Base-by-base conservation (phyloP, 2,329 filamentous ascomycete species). In the Trichoderma gracile region DNA sequence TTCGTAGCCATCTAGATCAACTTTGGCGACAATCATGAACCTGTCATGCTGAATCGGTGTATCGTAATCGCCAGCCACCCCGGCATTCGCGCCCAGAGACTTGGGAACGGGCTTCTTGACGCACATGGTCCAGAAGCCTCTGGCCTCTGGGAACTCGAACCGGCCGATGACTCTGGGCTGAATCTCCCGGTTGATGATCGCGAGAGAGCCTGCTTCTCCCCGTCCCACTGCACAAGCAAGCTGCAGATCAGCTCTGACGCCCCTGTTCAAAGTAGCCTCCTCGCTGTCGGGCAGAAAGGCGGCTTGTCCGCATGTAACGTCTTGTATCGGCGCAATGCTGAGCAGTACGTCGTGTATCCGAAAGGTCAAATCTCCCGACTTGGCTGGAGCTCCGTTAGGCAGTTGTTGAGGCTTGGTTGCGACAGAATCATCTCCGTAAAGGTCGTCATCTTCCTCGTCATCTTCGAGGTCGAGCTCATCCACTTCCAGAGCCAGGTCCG, bases 21-120 rank as follows among this genome's bases (percentile, higher is more conserved):
- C 81, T 76, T 92, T 92, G 54, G 91, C 90, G 25, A 94, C 86
- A 69, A 97, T 91, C 81, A 97, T 87, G 71, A 91, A 94, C 73
- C 87, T 88, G 74, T 94, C 89, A 69, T 89, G 88, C 68, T 89
- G 85, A 3, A 84, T 83, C 47, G 87, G 83, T 1, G 80, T 76
- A 50, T 84, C 84, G 67, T 84, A 86, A 65, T 88, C 85, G n/a
- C 77, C 79, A 2, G 78, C 79, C 2, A 84, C 78, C 2, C 82
- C 78, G 1, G 83, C 76, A 14, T 79, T 79, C 9, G 80, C 75
- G 4, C 82, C 82, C 15, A 88, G 72, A 1, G 81, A 81, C 71
- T 89, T 89, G 1, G 87, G 83, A n/a, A 86, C 78, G 15, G 88
- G 83, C 71, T 87, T 90, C 68, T 86, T 88, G 10, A 86, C 88